Percentiles rank a stretch among this genome's conserved stretches.
Conservation (phyloP, 129 eudicot species). For the Chrysanthemum lavandulifolium region DNA sequence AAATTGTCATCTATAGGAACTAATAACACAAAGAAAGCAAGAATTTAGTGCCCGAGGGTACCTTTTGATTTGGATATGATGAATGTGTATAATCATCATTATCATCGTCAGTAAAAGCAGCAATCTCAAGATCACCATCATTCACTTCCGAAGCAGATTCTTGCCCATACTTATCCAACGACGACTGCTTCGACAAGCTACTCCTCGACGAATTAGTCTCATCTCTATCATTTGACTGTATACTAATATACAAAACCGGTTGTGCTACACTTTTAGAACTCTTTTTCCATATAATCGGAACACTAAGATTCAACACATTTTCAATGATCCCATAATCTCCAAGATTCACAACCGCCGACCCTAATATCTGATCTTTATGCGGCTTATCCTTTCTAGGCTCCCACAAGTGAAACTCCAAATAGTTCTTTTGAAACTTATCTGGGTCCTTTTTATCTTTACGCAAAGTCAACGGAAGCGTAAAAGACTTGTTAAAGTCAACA, state of each 20-base stretch:
- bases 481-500: constrained; percentile 63
- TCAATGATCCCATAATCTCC: constrained; percentile 73
- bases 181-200: constrained; percentile 49
- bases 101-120: constrained; percentile 77
- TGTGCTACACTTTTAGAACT: constrained; percentile 51
- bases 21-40: neutral
- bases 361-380: constrained; percentile 61
- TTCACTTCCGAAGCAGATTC: constrained; percentile 46
- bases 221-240: constrained; percentile 66
- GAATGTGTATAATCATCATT: constrained; percentile 19
- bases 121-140: constrained; percentile 61
- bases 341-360: constrained; percentile 73
- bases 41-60: constrained; percentile 13
- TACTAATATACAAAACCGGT: constrained; percentile 53
- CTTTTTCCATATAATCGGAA: constrained; percentile 63
- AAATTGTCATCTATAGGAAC: neutral
- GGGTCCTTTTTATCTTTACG: constrained; percentile 48
- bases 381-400: constrained; percentile 80
- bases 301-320: constrained; percentile 43
- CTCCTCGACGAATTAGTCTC: constrained; percentile 48
- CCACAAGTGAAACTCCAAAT: constrained; percentile 67
- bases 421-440: constrained; percentile 60
- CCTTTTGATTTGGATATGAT: constrained; percentile 53
- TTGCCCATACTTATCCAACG: constrained; percentile 53
- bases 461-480: constrained; percentile 61